Evolutionary conservation across 2,329 filamentous ascomycete species (phyloP), one percentile per base, ranked within the genome.

Genomic region (Colletotrichum eremochloae): DNA sequence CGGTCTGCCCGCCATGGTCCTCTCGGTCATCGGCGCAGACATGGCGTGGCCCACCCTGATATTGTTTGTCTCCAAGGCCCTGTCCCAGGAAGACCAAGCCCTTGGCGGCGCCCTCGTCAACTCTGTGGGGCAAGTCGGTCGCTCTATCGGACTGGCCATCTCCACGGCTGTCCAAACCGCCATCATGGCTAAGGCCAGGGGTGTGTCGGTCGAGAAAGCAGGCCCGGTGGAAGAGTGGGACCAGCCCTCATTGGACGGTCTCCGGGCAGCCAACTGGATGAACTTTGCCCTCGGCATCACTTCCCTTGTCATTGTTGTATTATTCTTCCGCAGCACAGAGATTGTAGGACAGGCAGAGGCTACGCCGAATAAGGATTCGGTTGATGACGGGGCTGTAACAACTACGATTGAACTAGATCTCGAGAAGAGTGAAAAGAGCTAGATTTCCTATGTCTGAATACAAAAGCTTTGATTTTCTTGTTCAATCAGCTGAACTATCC

Each of bases 21-120:
- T 94, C 4, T 86, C 87, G 8, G 90, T 92, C 11, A 83, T 92
- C 46, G 91, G 92, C 42, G 89, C 90, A 3, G 91, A 94, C 77
- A 91, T 89, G 0, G 84, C 91, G 0, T 93, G 89, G 84, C 91
- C 91, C 0, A 88, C 88, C 5, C 81, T 93, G 24, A 90, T 89
- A 0, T 84, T 94, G 0, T 93, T 92, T 77, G 91, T 89, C 0
- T 91, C 91, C 0, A 88, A 89, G 72, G 84, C 87, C 0, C 83
- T 94, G 0, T 88, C 91, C 0, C 82, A 84, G 0, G 87, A 89
- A 62, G 91, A 94, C 73, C 91, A 93, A 76, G 90, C 90, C 1
- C 79, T 93, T 0, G 91, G 91, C 0, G 92, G 91, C 0, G 92
- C 90, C 0, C 85, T 93, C 11, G 89, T 93, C 77, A 93, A 93